Evolutionary conservation across 2,329 filamentous ascomycete genomes (phyloP), one percentile per base, ranked within the genome.

Genomic region (Fusarium palustre): DNA sequence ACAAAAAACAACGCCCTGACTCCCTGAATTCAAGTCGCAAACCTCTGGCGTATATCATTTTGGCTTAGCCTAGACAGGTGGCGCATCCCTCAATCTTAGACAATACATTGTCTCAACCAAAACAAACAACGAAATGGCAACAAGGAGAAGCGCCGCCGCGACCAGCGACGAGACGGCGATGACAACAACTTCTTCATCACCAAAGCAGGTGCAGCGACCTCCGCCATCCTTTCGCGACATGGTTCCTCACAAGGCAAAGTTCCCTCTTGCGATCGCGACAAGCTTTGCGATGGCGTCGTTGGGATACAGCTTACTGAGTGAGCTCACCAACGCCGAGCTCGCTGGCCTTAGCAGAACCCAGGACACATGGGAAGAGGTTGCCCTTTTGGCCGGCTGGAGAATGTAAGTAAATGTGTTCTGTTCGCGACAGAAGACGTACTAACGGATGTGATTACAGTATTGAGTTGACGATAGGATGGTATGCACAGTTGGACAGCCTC

Each of bases 391-490:
- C 2, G 81, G 79, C 15, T 89, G 86, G 87, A 84, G 83, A 77
- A 75, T 85, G 86, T 88, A 74, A 81, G 86, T 84, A n/a, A 22
- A 24, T 7, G 9, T 30, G n/a, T n/a, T 45, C 42, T 41, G 34
- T 50, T 42, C 31, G n/a, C 24, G 20, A 28, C 16, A 25, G 13
- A 48, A 16, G 12, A 49, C 15, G 41, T 20, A 30, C 65, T 71
- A 31, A 71, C 33, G 25, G 41, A 30, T 28, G 39, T 15, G 31
- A 53, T 33, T 64, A 9, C 85, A 92, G 87, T 77, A 78, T 89
- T 47, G 90, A 94, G 77, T 83, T 97, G 55, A 88, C 84, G 25
- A 76, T 94, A 47, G 90, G 88, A 47, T 97, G 93, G 93, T 87
- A 87, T 72, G 83, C 89, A 43, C 85, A 89, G 67, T 92, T 91